Conservation (phyloP, 768 basidiomycete species). For the Lanmaoa rubissima region DNA sequence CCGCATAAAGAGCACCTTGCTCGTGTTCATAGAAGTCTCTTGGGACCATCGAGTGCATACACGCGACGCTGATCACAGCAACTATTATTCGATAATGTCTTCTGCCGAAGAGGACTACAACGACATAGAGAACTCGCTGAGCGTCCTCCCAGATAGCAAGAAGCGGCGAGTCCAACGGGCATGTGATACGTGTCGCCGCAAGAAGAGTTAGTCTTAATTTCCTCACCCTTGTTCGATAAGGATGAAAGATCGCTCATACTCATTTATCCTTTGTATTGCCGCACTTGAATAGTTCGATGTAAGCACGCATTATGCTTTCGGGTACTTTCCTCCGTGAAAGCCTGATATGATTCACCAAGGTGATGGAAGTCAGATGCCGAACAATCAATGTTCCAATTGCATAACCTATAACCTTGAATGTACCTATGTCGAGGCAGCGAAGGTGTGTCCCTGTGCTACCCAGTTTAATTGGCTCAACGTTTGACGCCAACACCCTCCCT, state of each 20-base stretch:
- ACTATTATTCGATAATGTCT: slow-evolving; percentile 33
- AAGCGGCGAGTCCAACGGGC: slow-evolving; percentile 74
- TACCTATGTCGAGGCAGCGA: slow-evolving; percentile 54
- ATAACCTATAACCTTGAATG: slow-evolving; percentile 46
- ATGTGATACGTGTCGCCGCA: slow-evolving; percentile 79
- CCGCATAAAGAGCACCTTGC: background rate
- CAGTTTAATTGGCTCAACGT: background rate
- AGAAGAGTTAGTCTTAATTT: slow-evolving; percentile 60
- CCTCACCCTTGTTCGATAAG: background rate
- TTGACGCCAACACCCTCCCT: background rate
- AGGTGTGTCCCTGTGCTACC: slow-evolving; percentile 34
- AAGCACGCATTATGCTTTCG: slow-evolving; percentile 6
- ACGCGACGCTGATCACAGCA: background rate
- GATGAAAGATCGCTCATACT: slow-evolving; percentile 1
- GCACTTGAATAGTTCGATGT: slow-evolving; percentile 22
- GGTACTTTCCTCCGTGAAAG: background rate
- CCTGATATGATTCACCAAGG: slow-evolving; percentile 33
- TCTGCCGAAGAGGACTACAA: slow-evolving; percentile 65
- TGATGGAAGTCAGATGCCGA: slow-evolving; percentile 59
- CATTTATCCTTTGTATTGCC: background rate
- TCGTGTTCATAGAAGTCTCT: background rate
- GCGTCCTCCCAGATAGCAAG: slow-evolving; percentile 44
- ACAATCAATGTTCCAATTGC: slow-evolving; percentile 58
- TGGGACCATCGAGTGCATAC: background rate
- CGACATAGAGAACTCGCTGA: slow-evolving; percentile 38